Evolutionary conservation across 257 asterid species (phyloP), one percentile per base, ranked within the genome.

Genomic region (Craterostigma plantagineum): DNA sequence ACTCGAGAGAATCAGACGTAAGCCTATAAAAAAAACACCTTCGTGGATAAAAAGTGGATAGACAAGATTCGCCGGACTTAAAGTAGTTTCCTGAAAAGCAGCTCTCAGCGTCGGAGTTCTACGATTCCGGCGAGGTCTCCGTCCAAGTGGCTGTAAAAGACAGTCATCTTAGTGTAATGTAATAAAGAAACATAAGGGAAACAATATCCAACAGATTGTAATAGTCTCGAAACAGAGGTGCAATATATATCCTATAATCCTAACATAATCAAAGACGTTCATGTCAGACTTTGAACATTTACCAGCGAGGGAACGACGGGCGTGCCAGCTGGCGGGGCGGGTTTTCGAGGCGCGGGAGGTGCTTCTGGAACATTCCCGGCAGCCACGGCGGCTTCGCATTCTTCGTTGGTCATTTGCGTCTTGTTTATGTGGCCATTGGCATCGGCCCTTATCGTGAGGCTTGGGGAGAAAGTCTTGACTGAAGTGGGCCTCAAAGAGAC

Each of bases 21-120:
- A n/a, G n/a, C n/a, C n/a, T n/a, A n/a, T 18, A 46, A 17, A 12
- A 42, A 8, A 16, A 33, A 47, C 63, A 82, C 98, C 95, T 66
- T 87, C 95, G 50, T 87, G 98, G 62, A 87, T 74, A 65, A 87
- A 87, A 53, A 87, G 92, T 42, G 95, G 98, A 71, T 87, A 87
- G 45, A 87, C 98, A 45, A 87, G 73, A 68, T 82, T 87, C 15
- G 93, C 83, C 34, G 95, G 95, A 63, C 83, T 79, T 53, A 82
- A 56, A 45, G 59, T 74, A 35, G 98, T 82, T 63, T 87, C 98
- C 48, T 87, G 93, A 55, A 87, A 74, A 49, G 98, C 93, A 47
- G 92, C 71, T 62, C 98, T 74, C 52, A 74, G 18, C 7, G 63
- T 75, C 1, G 86, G 73, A 13, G 93, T 61, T 51, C 60, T 72